Base-by-base conservation (phyloP, 176 grass and related monocot species). In the Dactylis glomerata region DNA sequence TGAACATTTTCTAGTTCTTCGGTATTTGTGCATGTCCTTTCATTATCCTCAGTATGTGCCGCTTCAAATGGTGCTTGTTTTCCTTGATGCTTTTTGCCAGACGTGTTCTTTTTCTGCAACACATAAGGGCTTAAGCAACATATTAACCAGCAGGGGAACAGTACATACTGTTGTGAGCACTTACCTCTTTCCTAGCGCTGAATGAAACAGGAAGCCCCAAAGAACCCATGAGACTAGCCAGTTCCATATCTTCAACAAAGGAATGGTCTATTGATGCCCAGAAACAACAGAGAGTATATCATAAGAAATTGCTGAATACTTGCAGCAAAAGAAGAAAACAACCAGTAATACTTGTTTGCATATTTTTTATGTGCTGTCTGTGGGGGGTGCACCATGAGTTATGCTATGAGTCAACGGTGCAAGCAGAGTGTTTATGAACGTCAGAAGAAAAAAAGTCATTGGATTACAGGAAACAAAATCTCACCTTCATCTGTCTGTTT, bases 181-280 rank as follows among this genome's bases (percentile, higher is more conserved):
- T 75, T 81, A 90, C 93, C 88, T 87, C 87, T 86, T 95, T 93
- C 80, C 73, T 95, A 79, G 96, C 87, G 72, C 67, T 86, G 81
- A 98, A 98, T 46, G 93, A 94, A 80, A 95, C 80, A 80, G 96
- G 96, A 79, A 98, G 93, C 82, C 96, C 96, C 83, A 98, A 84
- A 72, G 87, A 86, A 89, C 90, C 91, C 96, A 98, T 93, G 68
- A 92, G 83, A 71, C 79, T 68, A 77, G 89, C 73, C 83, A 98
- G 84, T 90, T 98, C 91, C 73, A 93, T 72, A 89, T 95, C 91
- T 90, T 95, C 88, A 79, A 86, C 82, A 76, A 65, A 70, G 1
- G 38, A 64, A 64, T 79, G 14, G 15, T 71, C 78, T 90, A 62
- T 58, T 79, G 38, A 77, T 73, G 57, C 1, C 38, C 68, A 86